Percentiles rank a stretch among this genome's conserved stretches.
These are phyloP conservation scores for Trichoderma atroviride DNA, from an alignment of 2,329 filamentous ascomycete species.

Conservation along the genomic window DNA sequence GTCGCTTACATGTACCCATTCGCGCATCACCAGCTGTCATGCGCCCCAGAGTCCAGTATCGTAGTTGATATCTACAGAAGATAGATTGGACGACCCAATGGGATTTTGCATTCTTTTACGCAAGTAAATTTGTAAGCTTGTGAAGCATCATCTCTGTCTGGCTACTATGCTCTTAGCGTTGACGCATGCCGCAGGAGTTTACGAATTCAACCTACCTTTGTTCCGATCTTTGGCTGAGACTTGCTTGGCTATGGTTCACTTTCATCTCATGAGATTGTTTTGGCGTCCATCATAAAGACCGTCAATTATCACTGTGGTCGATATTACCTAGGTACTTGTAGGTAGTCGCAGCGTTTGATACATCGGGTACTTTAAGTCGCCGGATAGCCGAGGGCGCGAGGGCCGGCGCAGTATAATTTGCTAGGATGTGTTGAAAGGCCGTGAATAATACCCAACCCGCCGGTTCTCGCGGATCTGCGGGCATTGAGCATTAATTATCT, in stretches of 20 bases:
- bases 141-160: not conserved
- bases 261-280: slow-evolving; percentile 4
- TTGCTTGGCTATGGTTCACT: slow-evolving; percentile 2
- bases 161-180: not conserved
- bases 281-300: not conserved
- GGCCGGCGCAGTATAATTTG: not conserved
- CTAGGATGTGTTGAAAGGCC: not conserved
- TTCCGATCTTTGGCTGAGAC: slow-evolving; percentile 13
- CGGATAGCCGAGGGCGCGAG: not conserved
- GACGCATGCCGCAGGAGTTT: slow-evolving; percentile 7
- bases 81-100: not conserved
- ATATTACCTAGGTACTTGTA: not conserved
- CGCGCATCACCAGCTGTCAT: not conserved
- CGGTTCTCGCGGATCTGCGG: not conserved
- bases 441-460: not conserved
- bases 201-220: not conserved
- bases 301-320: not conserved
- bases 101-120: not conserved
- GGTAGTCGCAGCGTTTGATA: not conserved
- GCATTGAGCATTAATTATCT: not conserved
- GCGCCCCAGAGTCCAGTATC: not conserved
- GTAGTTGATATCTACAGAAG: not conserved
- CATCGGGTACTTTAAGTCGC: not conserved
- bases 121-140: not conserved
- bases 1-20: not conserved